Evolutionary conservation across 2,329 filamentous ascomycete genomes (phyloP), one percentile per base, ranked within the genome.

Genomic region (Beauveria australis): DNA sequence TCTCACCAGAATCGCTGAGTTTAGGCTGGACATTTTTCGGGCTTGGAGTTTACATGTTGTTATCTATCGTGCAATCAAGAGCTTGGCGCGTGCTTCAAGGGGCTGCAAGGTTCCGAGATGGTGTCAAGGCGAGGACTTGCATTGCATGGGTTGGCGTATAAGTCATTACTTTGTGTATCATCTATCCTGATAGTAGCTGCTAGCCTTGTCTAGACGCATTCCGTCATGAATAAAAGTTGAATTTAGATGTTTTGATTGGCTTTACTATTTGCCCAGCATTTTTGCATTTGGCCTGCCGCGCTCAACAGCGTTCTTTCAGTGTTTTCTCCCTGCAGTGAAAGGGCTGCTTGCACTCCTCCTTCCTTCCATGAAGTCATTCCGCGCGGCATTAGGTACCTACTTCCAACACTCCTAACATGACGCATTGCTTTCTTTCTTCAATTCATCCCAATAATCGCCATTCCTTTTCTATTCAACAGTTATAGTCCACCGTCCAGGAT

Each of bases 61-160:
- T 72, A 72, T 72, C 71, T 72, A 72, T 72, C 71, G 68, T 66
- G 66, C 70, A 68, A 69, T 69, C 67, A 73, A 68, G 73, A 78
- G 76, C 78, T 76, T 79, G 77, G 69, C 77, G 79, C 76, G 6
- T 53, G 12, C 3, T 33, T 26, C 10, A n/a, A 41, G 22, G 54
- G 26, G 16, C 30, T 9, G 1, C 22, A 26, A 19, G 19, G 37
- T 24, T 44, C 46, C 56, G 8, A 43, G 56, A n/a, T n/a, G 47
- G 30, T 80, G 79, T 80, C 72, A 76, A 77, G 76, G 75, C 69
- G 68, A 75, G 69, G 74, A 73, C 75, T 74, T 77, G 70, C 72
- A 76, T 78, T 80, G 78, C 78, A 79, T 80, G 68, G 70, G 71
- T 70, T 70, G 77, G 79, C 78, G 78, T 78, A 61, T 53, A 53